Evolutionary conservation across 176 grass and related monocot genomes (phyloP), one percentile per base, ranked within the genome.

Genomic region (Aegilops speltoides): DNA sequence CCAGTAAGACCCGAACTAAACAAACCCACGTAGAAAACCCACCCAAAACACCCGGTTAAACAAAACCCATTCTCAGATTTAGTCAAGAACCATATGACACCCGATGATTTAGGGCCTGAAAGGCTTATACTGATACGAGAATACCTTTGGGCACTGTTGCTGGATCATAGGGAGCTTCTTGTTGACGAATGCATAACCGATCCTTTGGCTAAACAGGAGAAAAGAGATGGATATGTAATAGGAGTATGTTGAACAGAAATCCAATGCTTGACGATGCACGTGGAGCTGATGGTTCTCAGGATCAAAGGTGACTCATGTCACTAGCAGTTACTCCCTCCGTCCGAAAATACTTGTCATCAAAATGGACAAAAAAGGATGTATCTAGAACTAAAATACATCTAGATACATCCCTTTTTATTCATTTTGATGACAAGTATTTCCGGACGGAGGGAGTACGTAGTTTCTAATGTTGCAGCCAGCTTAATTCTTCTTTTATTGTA

Each of bases 201-300:
- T 85, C 38, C 75, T 46, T 46, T 46, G 43, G 1, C 29, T 48
- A 19, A 85, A 81, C 38, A 98, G 96, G 75, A 91, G 88, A 87
- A 89, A 87, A 82, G 90, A 85, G 57, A 89, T 94, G 85, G 84
- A 95, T 76, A 92, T 73, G 33, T 95, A 94, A 40, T 95, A n/a
- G 66, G 43, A 46, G 43, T 46, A 91, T 54, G 6, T 89, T 2
- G 68, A 36, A 54, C 32, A 19, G 19, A 73, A 83, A 56, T 81
- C 64, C 7, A 3, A 68, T 76, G 86, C 5, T 83, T 98, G 78
- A 88, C 33, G 10, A 98, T 98, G 92, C 79, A 88, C 79, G 90
- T 98, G 70, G 91, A 95, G 41, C 26, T 98, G 64, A 91, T 98
- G 91, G 82, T 96, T 86, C 87, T 98, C 69, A 88, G 81, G 62